Base-by-base conservation (phyloP, 768 basidiomycete species). In the Mycena galericulata region DNA sequence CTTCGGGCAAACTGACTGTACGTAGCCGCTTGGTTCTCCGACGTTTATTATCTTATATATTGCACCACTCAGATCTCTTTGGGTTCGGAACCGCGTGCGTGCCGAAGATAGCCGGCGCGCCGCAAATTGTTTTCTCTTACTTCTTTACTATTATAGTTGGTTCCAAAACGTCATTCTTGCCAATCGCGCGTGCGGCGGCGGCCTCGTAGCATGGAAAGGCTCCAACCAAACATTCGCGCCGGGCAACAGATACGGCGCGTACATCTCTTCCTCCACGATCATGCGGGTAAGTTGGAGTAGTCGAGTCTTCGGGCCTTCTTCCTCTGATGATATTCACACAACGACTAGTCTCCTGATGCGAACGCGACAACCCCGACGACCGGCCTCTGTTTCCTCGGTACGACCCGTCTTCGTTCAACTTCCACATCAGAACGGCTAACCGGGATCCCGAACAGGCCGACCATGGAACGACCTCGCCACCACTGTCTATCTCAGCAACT, bases 1-100 rank as follows among this genome's bases (percentile, higher is more conserved):
- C 27, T 89, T 83, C 62, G 90, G 91, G 6, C 81, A 87, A 72
- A 89, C 87, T 0, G 90, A 92, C 71, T 92, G 89, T 89, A 67
- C 70, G 85, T 77, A 43, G 38, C 32, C n/a, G n/a, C n/a, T n/a
- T n/a, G n/a, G 50, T 65, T 17, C 11, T 18, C 66, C 62, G 22
- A 4, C 30, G 11, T 22, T 45, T 1, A 12, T 34, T 41, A 43
- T 20, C 29, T 11, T n/a, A 24, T 40, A 29, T 11, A 43, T 9
- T 36, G 14, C 34, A 14, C 51, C 7, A 17, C 26, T 4, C 38
- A 88, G 88, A 89, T 73, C 74, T 89, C 1, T 89, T 89, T 58
- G 88, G 88, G 4, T 89, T 88, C 70, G 88, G 88, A 0, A 89
- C 87, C 5, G 87, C 88, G 87, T 88, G 70, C 51, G 86, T 66